Conservation (phyloP, 1,139 yeast genomes). For the Saccharomyces hybrid region DNA sequence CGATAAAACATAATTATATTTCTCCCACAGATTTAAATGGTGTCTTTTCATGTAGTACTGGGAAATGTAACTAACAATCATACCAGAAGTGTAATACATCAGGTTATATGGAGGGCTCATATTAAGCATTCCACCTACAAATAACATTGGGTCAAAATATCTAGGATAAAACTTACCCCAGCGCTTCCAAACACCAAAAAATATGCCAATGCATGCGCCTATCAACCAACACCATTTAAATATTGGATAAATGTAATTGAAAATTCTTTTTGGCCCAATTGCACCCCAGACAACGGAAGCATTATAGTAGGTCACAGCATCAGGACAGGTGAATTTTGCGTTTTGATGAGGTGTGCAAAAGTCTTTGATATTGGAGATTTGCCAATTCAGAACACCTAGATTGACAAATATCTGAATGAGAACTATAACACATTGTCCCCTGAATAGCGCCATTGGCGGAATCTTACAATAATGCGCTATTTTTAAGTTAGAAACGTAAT, state of each 20-base stretch:
- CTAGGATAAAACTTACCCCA: conserved; percentile 33
- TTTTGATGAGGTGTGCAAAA: conserved; percentile 41
- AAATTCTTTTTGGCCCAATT: conserved; percentile 58
- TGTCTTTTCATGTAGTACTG: conserved; percentile 46
- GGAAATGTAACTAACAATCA: conserved; percentile 42
- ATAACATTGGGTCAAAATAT: conserved; percentile 42
- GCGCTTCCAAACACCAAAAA: conserved; percentile 38
- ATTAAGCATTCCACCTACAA: conserved; percentile 41
- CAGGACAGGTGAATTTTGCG: conserved; percentile 41
- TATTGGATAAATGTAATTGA: conserved; percentile 43
- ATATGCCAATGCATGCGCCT: conserved; percentile 43
- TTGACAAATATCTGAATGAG: conserved; percentile 41
- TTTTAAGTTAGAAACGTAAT: conserved; percentile 49
- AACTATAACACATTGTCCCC: conserved; percentile 47
- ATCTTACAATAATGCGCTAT: conserved; percentile 53
- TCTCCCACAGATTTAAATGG: conserved; percentile 53
- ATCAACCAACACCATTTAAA: conserved; percentile 47
- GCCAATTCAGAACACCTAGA: conserved; percentile 50
- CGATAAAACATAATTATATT: conserved; percentile 54
- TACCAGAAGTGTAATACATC: conserved; percentile 47
- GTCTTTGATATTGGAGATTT: conserved; percentile 39
- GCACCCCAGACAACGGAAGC: conserved; percentile 59
- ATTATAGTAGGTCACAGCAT: conserved; percentile 40
- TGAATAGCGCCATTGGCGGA: conserved; percentile 55
- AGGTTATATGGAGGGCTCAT: conserved; percentile 49